phyloP scores from a whole-genome alignment of 2,329 filamentous ascomycete genomes.

The Claviceps digitariae region DNA sequence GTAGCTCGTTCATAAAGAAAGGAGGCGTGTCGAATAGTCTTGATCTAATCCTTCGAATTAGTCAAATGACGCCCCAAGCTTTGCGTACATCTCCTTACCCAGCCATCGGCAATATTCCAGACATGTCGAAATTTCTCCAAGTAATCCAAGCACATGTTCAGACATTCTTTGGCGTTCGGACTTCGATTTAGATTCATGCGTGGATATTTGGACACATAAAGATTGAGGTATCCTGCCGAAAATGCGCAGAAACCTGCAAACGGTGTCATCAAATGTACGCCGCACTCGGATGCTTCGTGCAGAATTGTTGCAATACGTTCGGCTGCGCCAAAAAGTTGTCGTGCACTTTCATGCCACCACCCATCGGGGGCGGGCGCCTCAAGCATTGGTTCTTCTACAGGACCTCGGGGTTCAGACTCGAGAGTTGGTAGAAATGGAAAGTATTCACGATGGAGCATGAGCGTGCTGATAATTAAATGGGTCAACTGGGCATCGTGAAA shows the following conservation, averaged over 20 bases:
- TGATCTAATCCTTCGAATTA: conserved; percentile 7
- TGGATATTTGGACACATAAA: conserved; percentile 26
- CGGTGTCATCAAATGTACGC: conserved; percentile 23
- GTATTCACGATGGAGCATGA: too few relatives aligned
- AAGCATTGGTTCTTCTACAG: conserved; percentile 25
- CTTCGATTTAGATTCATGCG: conserved; percentile 25
- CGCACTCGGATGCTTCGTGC: conserved; percentile 23
- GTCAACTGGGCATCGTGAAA: too few relatives aligned
- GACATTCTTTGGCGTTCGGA: conserved; percentile 8
- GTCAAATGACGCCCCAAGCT: not conserved
- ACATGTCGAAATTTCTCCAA: conserved; percentile 15
- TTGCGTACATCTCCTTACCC: conserved; percentile 9
- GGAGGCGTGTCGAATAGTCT: conserved; percentile 14
- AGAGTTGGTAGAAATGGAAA: conserved; percentile 24
- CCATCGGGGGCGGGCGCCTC: conserved; percentile 21
- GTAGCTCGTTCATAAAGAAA: conserved; percentile 15
- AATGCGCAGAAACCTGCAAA: conserved; percentile 33
- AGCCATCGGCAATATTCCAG: conserved; percentile 17
- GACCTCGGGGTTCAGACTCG: conserved; percentile 21
- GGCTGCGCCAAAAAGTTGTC: conserved; percentile 22
- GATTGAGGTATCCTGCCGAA: conserved; percentile 26
- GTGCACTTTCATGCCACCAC: conserved; percentile 27
- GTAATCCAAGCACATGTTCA: conserved; percentile 15
- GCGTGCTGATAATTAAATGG: not conserved
- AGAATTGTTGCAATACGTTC: conserved; percentile 22